A percentile compares a stretch with the other conserved stretches of the same genome.
phyloP scores from a whole-genome alignment of 1,284 basidiomycete species.

The Limonomyces culmigenus region DNA sequence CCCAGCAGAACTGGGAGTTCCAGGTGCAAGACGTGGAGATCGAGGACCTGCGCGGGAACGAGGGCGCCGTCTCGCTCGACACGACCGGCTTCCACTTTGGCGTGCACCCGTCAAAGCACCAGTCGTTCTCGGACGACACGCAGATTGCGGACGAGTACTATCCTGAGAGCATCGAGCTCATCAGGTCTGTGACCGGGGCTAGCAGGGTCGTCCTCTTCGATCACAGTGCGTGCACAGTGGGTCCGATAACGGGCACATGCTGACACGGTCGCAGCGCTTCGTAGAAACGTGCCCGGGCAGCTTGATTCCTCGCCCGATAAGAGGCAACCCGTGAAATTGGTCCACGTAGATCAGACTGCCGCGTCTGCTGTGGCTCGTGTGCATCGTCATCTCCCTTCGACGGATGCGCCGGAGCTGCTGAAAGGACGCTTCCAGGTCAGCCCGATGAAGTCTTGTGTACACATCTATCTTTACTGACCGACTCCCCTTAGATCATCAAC shows the following conservation, averaged over 20 bases:
- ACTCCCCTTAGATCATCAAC: too few relatives aligned
- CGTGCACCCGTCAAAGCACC: conserved; percentile 19
- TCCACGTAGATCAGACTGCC: conserved; percentile 38
- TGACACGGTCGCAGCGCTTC: conserved; percentile 20
- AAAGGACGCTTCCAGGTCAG: conserved; percentile 36
- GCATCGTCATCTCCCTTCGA: conserved; percentile 29
- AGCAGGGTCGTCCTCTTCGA: conserved; percentile 42
- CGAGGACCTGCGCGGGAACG: conserved; percentile 31
- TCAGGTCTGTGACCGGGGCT: conserved; percentile 45
- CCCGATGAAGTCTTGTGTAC: too few relatives aligned
- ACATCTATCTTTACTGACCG: too few relatives aligned
- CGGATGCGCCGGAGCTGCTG: conserved; percentile 26
- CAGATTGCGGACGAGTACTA: conserved; percentile 31
- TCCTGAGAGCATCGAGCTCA: conserved; percentile 35
- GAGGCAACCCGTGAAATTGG: conserved; percentile 29
- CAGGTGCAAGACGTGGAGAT: conserved; percentile 15
- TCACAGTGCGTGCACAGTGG: conserved; percentile 34
- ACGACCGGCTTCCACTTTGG: conserved; percentile 30
- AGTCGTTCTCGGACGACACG: conserved; percentile 19
- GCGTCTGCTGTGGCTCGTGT: conserved; percentile 29
- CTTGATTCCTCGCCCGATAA: conserved; percentile 21
- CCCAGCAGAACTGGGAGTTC: conserved; percentile 3
- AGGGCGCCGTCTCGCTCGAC: conserved; percentile 23
- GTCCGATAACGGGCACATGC: neutral
- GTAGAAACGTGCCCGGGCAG: conserved; percentile 23